These are phyloP conservation scores for Dentipellis sp. DNA, from an alignment of 768 basidiomycete species.

Conservation along the genomic window DNA sequence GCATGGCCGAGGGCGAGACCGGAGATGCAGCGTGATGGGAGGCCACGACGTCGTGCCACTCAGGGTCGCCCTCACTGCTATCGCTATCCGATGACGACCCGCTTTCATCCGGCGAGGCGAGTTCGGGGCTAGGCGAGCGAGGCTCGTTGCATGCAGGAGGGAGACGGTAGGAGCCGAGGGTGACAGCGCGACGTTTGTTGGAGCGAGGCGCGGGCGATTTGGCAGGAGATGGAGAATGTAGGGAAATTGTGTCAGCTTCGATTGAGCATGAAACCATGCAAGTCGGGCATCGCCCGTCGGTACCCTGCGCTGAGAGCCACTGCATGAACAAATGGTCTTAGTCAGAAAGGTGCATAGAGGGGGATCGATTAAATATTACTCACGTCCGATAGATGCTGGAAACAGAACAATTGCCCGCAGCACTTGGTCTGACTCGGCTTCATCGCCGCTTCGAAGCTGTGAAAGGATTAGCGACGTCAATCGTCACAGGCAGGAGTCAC, in stretches of 20 bases:
- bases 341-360: neutral
- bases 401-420: slow-evolving; percentile 15
- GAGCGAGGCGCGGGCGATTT: neutral
- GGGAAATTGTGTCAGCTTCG: slow-evolving; percentile 11
- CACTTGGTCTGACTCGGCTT: slow-evolving; percentile 15
- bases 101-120: neutral
- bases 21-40: slow-evolving; percentile 4
- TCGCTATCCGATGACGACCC: slow-evolving; percentile 13
- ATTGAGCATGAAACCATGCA: slow-evolving; percentile 13
- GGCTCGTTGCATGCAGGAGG: neutral
- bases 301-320: slow-evolving; percentile 10
- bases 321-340: neutral
- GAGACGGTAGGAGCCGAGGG: neutral
- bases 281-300: slow-evolving; percentile 15
- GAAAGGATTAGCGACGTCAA: neutral
- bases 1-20: slow-evolving; percentile 8
- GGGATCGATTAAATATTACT: neutral
- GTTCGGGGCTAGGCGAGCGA: neutral
- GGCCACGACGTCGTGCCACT: neutral
- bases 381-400: slow-evolving; percentile 15
- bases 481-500: neutral
- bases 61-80: neutral
- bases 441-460: slow-evolving; percentile 12
- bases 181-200: neutral
- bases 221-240: slow-evolving; percentile 5